Conservation (phyloP, 768 basidiomycete genomes). For the Gyrodon lividus region DNA sequence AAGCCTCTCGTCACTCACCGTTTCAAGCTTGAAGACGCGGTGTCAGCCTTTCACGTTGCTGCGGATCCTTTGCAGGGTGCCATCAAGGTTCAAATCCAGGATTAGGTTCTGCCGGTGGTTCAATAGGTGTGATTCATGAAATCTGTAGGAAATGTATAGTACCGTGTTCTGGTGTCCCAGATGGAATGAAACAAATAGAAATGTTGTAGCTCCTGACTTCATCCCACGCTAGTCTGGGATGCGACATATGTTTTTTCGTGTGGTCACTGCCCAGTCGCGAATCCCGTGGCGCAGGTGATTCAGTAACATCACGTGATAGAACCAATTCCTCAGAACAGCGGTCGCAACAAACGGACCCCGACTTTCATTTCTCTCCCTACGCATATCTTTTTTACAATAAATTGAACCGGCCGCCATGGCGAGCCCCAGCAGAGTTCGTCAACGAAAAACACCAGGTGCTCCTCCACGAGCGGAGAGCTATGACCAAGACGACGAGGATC, state of each 20-base stretch:
- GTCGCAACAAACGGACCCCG: too few relatives aligned
- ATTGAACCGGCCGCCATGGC: constrained; percentile 25
- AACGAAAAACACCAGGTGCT: constrained; percentile 20
- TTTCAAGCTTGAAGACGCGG: constrained; percentile 69
- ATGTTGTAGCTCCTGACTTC: too few relatives aligned
- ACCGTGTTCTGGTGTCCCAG: neutral
- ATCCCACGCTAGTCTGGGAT: too few relatives aligned
- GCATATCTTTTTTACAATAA: neutral
- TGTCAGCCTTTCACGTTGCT: constrained; percentile 76
- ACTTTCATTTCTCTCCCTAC: too few relatives aligned
- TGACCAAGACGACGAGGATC: constrained; percentile 50
- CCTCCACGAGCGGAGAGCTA: constrained; percentile 23
- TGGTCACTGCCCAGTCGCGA: too few relatives aligned
- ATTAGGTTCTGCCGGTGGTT: constrained; percentile 29
- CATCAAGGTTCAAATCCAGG: constrained; percentile 67
- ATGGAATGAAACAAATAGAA: too few relatives aligned
- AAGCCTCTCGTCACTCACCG: constrained; percentile 81
- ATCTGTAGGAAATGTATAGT: neutral
- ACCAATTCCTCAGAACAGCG: too few relatives aligned
- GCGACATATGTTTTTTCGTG: too few relatives aligned
- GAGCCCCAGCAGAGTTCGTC: constrained; percentile 33
- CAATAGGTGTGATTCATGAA: neutral
- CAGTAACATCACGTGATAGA: too few relatives aligned
- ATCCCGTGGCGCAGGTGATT: too few relatives aligned
- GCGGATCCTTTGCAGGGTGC: constrained; percentile 66